Evolutionary conservation across 2,329 filamentous ascomycete genomes (phyloP), one percentile per base, ranked within the genome.

Genomic region (Monilinia laxa): DNA sequence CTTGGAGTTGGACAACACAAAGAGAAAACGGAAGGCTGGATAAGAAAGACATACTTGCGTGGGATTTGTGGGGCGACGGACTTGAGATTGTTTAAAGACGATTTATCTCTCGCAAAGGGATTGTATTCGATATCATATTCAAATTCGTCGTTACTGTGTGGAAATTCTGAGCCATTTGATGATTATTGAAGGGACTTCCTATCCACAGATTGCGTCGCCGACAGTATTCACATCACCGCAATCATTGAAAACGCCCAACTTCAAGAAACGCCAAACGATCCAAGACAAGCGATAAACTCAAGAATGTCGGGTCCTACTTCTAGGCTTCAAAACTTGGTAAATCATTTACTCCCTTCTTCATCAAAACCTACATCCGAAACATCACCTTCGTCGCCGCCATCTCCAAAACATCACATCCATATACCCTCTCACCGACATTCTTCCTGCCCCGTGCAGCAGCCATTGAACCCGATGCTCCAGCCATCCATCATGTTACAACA

Each of bases 381-480:
- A 12, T 64, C 69, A 20, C 40, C 52, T n/a, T 16, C 23, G 23
- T 31, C 11, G 68, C 69, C 20, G 64, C 68, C 38, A 62, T 62
- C 20, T 65, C 73, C 4, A 35, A 67, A 57, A 54, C 78, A 81
- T 81, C 74, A 67, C 77, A 84, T 90, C 74, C 90, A 94, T 78
- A 87, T 78, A 87, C 89, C 20, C 86, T 98, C 40, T 93, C 92
- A 1, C 94, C 94, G 0, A 97, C 93, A 3, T 89, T 87, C 78
- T 97, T 97, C 77, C 81, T 96, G 28, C 90, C 91, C 71, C 89
- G 94, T 64, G 93, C 94, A 23, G 93, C 93, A 9, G 83, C 86
- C 56, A 95, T 98, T 74, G 94, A 97, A 79, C 94, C 94, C 7
- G 82, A 93, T 75, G 92, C 91, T 16, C 84, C 89, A 71, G 94